Conservation (phyloP, 2,329 filamentous ascomycete genomes). For the Aspergillus ochraceoroseus region DNA sequence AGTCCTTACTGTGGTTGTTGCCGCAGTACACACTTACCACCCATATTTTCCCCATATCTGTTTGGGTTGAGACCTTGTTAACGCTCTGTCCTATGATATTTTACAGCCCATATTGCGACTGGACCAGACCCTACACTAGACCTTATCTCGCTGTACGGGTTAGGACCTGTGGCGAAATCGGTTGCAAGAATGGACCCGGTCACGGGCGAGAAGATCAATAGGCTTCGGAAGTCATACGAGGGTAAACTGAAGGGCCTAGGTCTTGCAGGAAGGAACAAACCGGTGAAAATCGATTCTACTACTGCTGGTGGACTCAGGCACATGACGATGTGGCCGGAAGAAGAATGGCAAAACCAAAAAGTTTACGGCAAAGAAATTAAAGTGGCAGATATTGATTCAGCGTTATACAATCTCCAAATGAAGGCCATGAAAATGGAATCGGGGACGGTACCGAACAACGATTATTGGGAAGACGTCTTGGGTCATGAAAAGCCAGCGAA, state of each 20-base stretch:
- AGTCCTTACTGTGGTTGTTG: slow-evolving; percentile 33
- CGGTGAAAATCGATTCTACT: slow-evolving; percentile 43
- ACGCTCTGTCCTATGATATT: slow-evolving; percentile 34
- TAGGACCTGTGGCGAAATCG: slow-evolving; percentile 53
- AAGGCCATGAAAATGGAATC: slow-evolving; percentile 48
- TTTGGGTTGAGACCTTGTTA: slow-evolving; percentile 39
- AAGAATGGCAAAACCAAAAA: slow-evolving; percentile 50
- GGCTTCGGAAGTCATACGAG: slow-evolving; percentile 54
- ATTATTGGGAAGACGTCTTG: slow-evolving; percentile 48
- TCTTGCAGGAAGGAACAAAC: slow-evolving; percentile 47
- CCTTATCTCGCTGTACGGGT: slow-evolving; percentile 55
- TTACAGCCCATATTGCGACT: slow-evolving; percentile 46
- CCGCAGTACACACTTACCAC: slow-evolving; percentile 17
- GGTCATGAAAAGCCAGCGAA: slow-evolving; percentile 46
- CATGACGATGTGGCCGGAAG: slow-evolving; percentile 47
- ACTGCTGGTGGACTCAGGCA: slow-evolving; percentile 38
- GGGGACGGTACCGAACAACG: slow-evolving; percentile 44
- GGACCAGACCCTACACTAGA: slow-evolving; percentile 56
- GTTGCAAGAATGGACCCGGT: slow-evolving; percentile 57
- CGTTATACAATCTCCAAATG: slow-evolving; percentile 40
- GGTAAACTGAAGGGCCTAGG: slow-evolving; percentile 48
- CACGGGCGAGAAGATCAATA: slow-evolving; percentile 62
- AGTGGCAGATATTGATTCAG: slow-evolving; percentile 40
- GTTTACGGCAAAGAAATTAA: slow-evolving; percentile 46
- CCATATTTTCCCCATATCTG: slow-evolving; percentile 26